Base-by-base conservation (phyloP, 495 filamentous ascomycete species). In the Aspergillus wentii region DNA sequence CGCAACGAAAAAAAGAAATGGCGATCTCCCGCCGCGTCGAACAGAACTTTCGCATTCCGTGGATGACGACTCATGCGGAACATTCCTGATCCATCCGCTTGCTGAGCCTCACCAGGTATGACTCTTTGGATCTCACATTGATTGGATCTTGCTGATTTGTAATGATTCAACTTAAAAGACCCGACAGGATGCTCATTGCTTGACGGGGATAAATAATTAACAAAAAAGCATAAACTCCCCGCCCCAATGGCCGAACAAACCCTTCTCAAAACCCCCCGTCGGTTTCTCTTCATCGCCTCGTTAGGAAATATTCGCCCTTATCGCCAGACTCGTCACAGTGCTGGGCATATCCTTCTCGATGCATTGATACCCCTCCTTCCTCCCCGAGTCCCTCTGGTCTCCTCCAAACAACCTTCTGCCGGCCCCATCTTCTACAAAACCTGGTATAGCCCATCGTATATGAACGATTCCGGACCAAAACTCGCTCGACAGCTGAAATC, bases 301-400 rank as follows among this genome's bases (percentile, higher is more conserved):
- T 74, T 89, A 41, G 85, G 85, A 40, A 89, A 89, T 49, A 79
- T 62, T 25, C 54, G 68, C 11, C 64, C 71, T 19, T 85, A 87
- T 59, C 68, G 66, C 37, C 64, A 74, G 33, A 90, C 84, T n/a
- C 81, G 84, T 9, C 88, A 95, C 62, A 85, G 77, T 39, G 82
- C 86, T 22, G 88, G 87, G 35, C 85, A 94, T 64, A 62, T 74
- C 34, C 74, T 86, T 14, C 76, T 91, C 47, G 57, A 69, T 19
- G 66, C 74, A 6, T 46, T 86, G 5, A 61, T 55, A 14, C 64
- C 54, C 9, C 46, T 48, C 10, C 63, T 88, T 5, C 53, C 42
- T 40, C 48, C 55, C 35, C 66, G 72, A 0, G 41, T 69, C 14
- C 79, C 25, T 52, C 59, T 41, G 58, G 61, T 35, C 39, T 52